Evolutionary conservation across 345 rosid genomes (phyloP), one percentile per base, ranked within the genome.

Genomic region (Clausena lansium): DNA sequence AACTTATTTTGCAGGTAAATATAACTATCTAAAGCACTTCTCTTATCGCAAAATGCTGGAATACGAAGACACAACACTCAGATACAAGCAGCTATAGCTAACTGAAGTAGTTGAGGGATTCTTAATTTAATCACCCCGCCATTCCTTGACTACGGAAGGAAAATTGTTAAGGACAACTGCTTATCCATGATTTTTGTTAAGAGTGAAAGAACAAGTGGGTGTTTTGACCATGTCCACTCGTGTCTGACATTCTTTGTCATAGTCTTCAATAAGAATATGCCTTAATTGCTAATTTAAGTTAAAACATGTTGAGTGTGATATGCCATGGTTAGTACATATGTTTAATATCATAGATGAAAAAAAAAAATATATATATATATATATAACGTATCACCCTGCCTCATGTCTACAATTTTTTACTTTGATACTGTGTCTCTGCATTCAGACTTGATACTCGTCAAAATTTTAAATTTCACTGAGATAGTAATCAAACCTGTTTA

Each of bases 401-500:
- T 45, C 54, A 25, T 41, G 54, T 39, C 52, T 38, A 67, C 9
- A 67, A n/a, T 27, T 45, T 27, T 41, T 45, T 25, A 45, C 35
- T 69, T 32, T 41, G 32, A 69, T 33, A 69, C 20, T 14, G 4
- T 2, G 32, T 45, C 58, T 41, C 11, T 25, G 22, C 9, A 20
- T 25, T 20, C 58, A 45, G 14, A 47, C 35, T 41, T 6, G 6
- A 17, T 32, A 64, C 25, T 52, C 22, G 22, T 62, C 22, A 62
- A 28, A 28, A 62, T 28, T 13, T 28, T 14, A 41, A 76, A 60
- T 7, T 35, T 19, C n/a, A 68, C 73, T 30, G 28, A 69, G 25
- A 67, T 15, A 65, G 50, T 61, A 62, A 78, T 41, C 72, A 57
- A 5, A 95, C 99, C 93, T 93, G 98, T 81, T 95, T 95, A 69